Evolutionary conservation across 495 filamentous ascomycete genomes (phyloP).

Genomic region (Hypoxylon rickii): DNA sequence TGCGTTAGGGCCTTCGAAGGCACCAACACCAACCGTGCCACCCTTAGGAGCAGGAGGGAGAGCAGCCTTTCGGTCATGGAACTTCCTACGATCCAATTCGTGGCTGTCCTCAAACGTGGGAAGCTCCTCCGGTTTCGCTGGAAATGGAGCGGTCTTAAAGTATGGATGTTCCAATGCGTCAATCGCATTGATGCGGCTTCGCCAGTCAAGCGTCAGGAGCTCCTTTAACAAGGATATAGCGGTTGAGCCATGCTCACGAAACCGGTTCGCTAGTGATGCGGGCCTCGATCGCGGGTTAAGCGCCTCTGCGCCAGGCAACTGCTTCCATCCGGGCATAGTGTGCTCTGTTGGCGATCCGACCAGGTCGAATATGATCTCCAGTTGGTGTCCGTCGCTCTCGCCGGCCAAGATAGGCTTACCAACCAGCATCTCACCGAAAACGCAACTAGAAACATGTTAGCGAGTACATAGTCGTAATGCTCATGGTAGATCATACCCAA

Average conservation of each 20-base stretch:
- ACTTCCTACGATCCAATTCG: slow-evolving; percentile 89
- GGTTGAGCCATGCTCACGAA: slow-evolving; percentile 68
- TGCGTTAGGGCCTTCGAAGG: slow-evolving; percentile 59
- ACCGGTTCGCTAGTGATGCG: slow-evolving; percentile 70
- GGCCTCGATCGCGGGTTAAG: slow-evolving; percentile 66
- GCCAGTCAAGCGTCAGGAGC: slow-evolving; percentile 87
- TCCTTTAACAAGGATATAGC: slow-evolving; percentile 82
- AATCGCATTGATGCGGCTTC: slow-evolving; percentile 84
- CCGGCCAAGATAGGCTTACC: slow-evolving; percentile 91
- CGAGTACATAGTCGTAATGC: background rate
- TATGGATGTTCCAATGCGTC: slow-evolving; percentile 94
- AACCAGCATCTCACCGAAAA: slow-evolving; percentile 98
- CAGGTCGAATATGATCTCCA: slow-evolving; percentile 89
- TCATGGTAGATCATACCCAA: slow-evolving; percentile 65
- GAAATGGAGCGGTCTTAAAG: slow-evolving; percentile 78
- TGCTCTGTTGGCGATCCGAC: slow-evolving; percentile 89
- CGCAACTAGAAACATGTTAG: slow-evolving; percentile 66
- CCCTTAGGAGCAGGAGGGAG: slow-evolving; percentile 89
- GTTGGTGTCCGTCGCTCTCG: slow-evolving; percentile 85
- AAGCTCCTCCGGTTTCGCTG: slow-evolving; percentile 78
- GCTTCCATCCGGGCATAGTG: slow-evolving; percentile 90
- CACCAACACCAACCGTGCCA: slow-evolving; percentile 79
- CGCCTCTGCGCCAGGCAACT: slow-evolving; percentile 78
- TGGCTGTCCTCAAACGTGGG: slow-evolving; percentile 92
- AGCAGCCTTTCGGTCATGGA: slow-evolving; percentile 75